These are phyloP conservation scores for Eucalyptus microcorys DNA, from an alignment of 345 rosid species.

Conservation along the genomic window DNA sequence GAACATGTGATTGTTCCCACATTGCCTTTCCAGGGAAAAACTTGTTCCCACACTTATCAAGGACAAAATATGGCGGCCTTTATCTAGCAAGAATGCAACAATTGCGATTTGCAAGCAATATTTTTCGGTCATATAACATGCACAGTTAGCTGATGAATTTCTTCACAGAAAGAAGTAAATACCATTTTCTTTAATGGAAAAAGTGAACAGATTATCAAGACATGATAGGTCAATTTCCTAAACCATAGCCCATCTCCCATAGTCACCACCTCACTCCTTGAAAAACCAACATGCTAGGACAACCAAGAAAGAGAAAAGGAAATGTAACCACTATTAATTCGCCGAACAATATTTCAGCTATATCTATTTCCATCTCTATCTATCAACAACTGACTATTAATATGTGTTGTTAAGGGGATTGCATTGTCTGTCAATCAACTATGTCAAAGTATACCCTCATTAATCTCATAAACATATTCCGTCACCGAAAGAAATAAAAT, in stretches of 20 bases:
- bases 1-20: not conserved
- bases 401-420: not conserved
- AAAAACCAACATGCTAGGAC: not conserved
- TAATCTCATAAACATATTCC: not conserved
- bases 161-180: not conserved
- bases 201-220: not conserved
- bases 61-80: not conserved
- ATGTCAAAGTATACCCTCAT: not conserved
- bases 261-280: not conserved
- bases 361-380: not conserved
- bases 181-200: not conserved
- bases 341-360: not conserved
- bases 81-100: not conserved
- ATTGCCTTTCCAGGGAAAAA: not conserved
- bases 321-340: not conserved
- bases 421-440: not conserved
- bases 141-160: not conserved
- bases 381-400: not conserved
- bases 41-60: not conserved
- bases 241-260: not conserved
- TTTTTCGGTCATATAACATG: not conserved
- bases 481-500: not conserved
- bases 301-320: not conserved
- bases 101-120: not conserved
- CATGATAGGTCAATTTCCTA: not conserved